A percentile compares a stretch with the other conserved stretches of the same genome.
phyloP scores from a whole-genome alignment of 805 yeast genomes.

The Barnettozyma salicaria region DNA sequence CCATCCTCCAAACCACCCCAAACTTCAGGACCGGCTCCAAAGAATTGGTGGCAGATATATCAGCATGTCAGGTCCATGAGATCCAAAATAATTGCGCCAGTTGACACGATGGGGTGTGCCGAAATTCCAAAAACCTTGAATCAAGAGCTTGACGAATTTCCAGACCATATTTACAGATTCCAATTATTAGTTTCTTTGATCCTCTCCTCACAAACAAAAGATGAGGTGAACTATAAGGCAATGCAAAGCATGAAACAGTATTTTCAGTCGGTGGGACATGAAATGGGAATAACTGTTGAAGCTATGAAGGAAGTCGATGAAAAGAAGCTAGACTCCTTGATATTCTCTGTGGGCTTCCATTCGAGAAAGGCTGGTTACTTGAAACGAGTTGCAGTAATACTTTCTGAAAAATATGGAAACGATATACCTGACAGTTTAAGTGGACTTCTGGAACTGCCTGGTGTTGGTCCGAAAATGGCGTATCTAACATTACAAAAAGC shows the following conservation, averaged over 20 bases:
- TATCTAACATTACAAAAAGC: conserved; percentile 73
- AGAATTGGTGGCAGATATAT: conserved; percentile 51
- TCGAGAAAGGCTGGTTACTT: conserved; percentile 69
- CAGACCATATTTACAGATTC: conserved; percentile 45
- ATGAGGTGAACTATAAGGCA: conserved; percentile 73
- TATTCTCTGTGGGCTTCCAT: conserved; percentile 85
- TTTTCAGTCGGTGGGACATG: conserved; percentile 36
- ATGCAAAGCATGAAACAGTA: conserved; percentile 53
- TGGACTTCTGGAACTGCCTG: conserved; percentile 68
- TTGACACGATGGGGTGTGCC: conserved; percentile 85
- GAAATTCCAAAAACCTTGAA: conserved; percentile 38
- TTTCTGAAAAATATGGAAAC: conserved; percentile 44
- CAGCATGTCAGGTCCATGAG: conserved; percentile 64
- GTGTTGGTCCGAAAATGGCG: conserved; percentile 97
- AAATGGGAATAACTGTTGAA: conserved; percentile 53
- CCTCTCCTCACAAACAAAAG: conserved; percentile 90
- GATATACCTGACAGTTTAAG: conserved; percentile 71
- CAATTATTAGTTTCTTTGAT: conserved; percentile 75
- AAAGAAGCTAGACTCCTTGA: conserved; percentile 52
- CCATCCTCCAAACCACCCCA: background rate
- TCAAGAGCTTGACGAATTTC: conserved; percentile 24
- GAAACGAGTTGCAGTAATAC: conserved; percentile 50
- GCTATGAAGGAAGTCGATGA: conserved; percentile 47
- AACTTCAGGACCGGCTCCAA: conserved; percentile 26
- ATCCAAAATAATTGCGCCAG: conserved; percentile 64